A percentile compares a stretch with the other conserved stretches of the same genome.
These are phyloP conservation scores for Trichoderma sp. DNA, from an alignment of 2,329 filamentous ascomycete species.

Conservation along the genomic window DNA sequence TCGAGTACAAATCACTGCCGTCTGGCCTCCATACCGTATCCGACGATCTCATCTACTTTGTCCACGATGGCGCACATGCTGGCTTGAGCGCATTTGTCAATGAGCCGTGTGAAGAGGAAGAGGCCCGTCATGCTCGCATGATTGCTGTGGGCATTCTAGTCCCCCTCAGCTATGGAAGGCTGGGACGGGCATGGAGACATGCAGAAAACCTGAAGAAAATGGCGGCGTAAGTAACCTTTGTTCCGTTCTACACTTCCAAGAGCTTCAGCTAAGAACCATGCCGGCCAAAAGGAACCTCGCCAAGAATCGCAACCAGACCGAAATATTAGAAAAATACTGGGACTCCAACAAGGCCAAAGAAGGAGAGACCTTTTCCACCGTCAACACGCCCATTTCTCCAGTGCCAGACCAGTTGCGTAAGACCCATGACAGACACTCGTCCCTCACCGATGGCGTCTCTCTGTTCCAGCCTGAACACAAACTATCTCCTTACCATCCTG, in stretches of 20 bases:
- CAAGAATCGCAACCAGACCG: constrained; percentile 60
- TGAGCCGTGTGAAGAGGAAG: constrained; percentile 70
- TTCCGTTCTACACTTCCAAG: neutral
- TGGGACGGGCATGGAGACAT: constrained; percentile 88
- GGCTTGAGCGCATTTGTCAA: constrained; percentile 93
- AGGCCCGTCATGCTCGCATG: constrained; percentile 84
- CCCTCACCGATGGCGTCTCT: constrained; percentile 60
- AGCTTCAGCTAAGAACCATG: constrained; percentile 25
- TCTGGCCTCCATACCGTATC: constrained; percentile 87
- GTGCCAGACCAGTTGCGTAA: constrained; percentile 33
- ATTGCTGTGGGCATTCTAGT: constrained; percentile 88
- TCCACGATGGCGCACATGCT: constrained; percentile 74
- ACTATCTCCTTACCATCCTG: constrained; percentile 78
- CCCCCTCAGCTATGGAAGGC: constrained; percentile 76
- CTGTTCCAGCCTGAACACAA: constrained; percentile 61
- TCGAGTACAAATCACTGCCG: constrained; percentile 95
- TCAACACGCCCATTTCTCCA: constrained; percentile 37
- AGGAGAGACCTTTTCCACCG: constrained; percentile 35
- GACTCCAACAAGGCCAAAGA: constrained; percentile 46
- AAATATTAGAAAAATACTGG: constrained; percentile 79
- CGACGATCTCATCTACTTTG: constrained; percentile 90
- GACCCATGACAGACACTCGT: constrained; percentile 55
- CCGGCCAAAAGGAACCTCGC: constrained; percentile 53
- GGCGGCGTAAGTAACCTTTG: constrained; percentile 55
- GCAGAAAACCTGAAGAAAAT: constrained; percentile 72